Evolutionary conservation across 768 basidiomycete species (phyloP), one percentile per base, ranked within the genome.

Genomic region (Xerocomellus chrysenteron): DNA sequence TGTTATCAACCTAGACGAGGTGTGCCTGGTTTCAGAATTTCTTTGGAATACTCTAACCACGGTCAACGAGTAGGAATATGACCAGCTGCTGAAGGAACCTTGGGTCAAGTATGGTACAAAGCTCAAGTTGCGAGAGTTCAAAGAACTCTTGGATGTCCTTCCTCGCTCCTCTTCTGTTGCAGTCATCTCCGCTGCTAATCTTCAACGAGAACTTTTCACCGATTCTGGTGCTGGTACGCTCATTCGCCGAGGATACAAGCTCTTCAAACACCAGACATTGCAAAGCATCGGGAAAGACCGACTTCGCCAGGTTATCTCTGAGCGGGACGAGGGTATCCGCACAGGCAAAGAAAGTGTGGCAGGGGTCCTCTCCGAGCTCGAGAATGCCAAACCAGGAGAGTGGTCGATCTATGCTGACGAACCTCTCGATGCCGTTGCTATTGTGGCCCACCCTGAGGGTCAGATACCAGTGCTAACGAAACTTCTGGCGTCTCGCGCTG

Each of bases 51-150:
- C 30, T 45, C 50, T 41, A 58, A 45, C 16, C 47, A 13, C 32
- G 9, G 1, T 10, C 49, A 33, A 35, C 24, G 52, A 19, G 28
- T 66, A 94, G 90, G 97, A 99, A 77, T 98, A 96, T 74, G 92
- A 96, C 63, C 82, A 83, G 24, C 86, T 99, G 56, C 92, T 98
- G 94, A 95, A 94, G 68, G 90, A 98, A 75, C 83, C 94, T 7
- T 99, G 97, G 97, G 96, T 99, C 73, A 97, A 97, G 72, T 98
- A 86, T 70, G 97, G 96, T 58, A 98, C 96, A 61, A 99, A 99
- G 75, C 90, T 99, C 73, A 98, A 98, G 77, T 82, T 99, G 55
- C 89, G 97, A 61, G 96, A 98, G 73, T 98, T 99, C 82, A 99
- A 99, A 76, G 97, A 98, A 68, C 87, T 99, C 52, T 84, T 99